A percentile compares a stretch with the other conserved stretches of the same genome.
Conservation (phyloP, 495 filamentous ascomycete species). For the Neurospora sp. region DNA sequence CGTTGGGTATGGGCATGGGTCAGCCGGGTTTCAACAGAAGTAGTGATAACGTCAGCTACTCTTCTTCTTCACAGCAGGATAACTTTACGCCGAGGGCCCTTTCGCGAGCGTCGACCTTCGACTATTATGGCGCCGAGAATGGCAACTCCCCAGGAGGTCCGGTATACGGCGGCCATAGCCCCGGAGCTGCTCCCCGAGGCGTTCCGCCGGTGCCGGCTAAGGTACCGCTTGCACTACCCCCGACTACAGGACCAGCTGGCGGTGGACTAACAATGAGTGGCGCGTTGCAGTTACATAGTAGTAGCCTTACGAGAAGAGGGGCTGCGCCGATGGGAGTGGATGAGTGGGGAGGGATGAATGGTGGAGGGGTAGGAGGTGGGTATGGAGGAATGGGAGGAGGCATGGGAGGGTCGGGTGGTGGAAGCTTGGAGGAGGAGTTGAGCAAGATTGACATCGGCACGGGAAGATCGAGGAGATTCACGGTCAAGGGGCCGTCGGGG, state of each 20-base stretch:
- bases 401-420: slow-evolving; percentile 18
- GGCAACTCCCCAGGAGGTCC: slow-evolving; percentile 25
- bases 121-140: slow-evolving; percentile 15
- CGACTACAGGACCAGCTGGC: background rate
- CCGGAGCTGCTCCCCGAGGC: slow-evolving; percentile 6
- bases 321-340: background rate
- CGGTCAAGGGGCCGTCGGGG: background rate
- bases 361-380: background rate
- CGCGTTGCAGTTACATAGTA: slow-evolving; percentile 27
- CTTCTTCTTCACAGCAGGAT: slow-evolving; percentile 30
- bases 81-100: slow-evolving; percentile 31
- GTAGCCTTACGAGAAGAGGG: slow-evolving; percentile 13
- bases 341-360: background rate
- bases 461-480: slow-evolving; percentile 23
- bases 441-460: slow-evolving; percentile 72
- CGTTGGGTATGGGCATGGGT: slow-evolving; percentile 18
- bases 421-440: slow-evolving; percentile 66
- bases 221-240: slow-evolving; percentile 44
- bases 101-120: slow-evolving; percentile 33
- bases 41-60: slow-evolving; percentile 10
- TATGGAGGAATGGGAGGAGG: slow-evolving; percentile 10
- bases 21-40: slow-evolving; percentile 1
- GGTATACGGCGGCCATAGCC: slow-evolving; percentile 11
- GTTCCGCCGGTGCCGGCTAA: slow-evolving; percentile 68
- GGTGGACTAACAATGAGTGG: slow-evolving; percentile 30